Percentiles rank a stretch among this genome's conserved stretches.
Evolutionary conservation across 2,329 filamentous ascomycete species (phyloP).

Genomic region (Fusarium goolgardi): DNA sequence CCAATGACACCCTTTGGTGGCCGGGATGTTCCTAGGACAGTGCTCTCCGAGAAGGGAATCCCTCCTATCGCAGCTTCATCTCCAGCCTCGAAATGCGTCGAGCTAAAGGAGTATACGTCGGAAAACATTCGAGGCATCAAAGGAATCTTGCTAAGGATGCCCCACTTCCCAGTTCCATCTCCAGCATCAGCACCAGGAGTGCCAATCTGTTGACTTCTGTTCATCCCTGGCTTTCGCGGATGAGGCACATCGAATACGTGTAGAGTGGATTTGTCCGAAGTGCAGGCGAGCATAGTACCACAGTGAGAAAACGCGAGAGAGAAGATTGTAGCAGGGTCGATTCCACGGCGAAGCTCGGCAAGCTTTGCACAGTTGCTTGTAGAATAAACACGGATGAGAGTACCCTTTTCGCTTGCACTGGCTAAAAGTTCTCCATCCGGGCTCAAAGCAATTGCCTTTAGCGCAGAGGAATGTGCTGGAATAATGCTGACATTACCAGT

Average conservation of each 20-base stretch:
- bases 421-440: slow-evolving; percentile 83
- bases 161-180: slow-evolving; percentile 80
- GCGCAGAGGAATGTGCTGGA: slow-evolving; percentile 82
- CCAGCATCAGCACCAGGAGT: slow-evolving; percentile 55
- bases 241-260: slow-evolving; percentile 91
- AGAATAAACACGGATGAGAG: slow-evolving; percentile 86
- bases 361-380: slow-evolving; percentile 83
- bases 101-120: slow-evolving; percentile 88
- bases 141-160: slow-evolving; percentile 83
- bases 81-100: slow-evolving; percentile 83
- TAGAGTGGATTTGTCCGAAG: slow-evolving; percentile 95
- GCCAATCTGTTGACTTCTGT: slow-evolving; percentile 49
- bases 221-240: slow-evolving; percentile 55
- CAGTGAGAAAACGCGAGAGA: slow-evolving; percentile 89
- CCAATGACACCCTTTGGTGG: slow-evolving; percentile 87
- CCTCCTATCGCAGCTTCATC: slow-evolving; percentile 71
- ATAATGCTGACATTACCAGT: slow-evolving; percentile 92
- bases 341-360: slow-evolving; percentile 86
- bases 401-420: slow-evolving; percentile 91
- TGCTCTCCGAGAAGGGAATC: slow-evolving; percentile 57
- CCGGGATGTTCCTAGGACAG: slow-evolving; percentile 63
- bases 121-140: slow-evolving; percentile 88
- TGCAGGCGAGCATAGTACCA: slow-evolving; percentile 84
- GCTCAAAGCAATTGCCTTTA: slow-evolving; percentile 84
- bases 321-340: slow-evolving; percentile 88